Evolutionary conservation across 768 basidiomycete genomes (phyloP).

Genomic region (Nidularia pulvinata): DNA sequence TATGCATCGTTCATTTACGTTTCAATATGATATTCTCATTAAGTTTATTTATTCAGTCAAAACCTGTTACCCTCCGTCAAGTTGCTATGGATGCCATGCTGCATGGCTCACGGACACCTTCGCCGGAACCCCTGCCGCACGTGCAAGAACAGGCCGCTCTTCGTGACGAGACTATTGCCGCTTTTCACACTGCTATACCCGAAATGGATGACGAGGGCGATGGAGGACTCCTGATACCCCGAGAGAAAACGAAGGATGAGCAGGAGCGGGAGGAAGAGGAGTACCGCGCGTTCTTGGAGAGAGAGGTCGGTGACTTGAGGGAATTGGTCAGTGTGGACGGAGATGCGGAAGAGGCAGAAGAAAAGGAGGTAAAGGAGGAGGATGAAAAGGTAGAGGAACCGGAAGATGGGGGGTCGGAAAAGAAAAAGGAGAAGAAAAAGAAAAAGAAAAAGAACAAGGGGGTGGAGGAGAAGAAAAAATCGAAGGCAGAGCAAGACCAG

Average conservation of each 20-base stretch:
- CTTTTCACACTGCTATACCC: constrained; percentile 58
- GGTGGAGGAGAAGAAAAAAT: constrained; percentile 22
- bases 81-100: constrained; percentile 67
- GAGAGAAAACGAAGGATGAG: constrained; percentile 82
- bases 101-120: constrained; percentile 53
- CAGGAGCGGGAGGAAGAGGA: constrained; percentile 79
- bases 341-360: constrained; percentile 9
- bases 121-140: constrained; percentile 65
- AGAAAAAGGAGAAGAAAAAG: constrained; percentile 23
- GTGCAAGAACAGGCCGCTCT: constrained; percentile 77
- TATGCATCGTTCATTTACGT: constrained; percentile 13
- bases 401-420: constrained; percentile 4
- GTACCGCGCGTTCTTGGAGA: constrained; percentile 79
- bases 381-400: constrained; percentile 13
- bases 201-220: constrained; percentile 52
- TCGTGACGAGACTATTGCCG: constrained; percentile 80
- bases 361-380: no score
- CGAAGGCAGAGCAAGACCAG: constrained; percentile 63
- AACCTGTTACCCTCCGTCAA: constrained; percentile 77
- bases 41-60: constrained; percentile 48
- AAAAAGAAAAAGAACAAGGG: constrained; percentile 43
- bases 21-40: neutral
- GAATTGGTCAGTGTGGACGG: constrained; percentile 62
- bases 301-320: constrained; percentile 79
- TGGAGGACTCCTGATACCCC: constrained; percentile 70